Evolutionary conservation across 768 basidiomycete genomes (phyloP).

Genomic region (Tephrocybe sp.): DNA sequence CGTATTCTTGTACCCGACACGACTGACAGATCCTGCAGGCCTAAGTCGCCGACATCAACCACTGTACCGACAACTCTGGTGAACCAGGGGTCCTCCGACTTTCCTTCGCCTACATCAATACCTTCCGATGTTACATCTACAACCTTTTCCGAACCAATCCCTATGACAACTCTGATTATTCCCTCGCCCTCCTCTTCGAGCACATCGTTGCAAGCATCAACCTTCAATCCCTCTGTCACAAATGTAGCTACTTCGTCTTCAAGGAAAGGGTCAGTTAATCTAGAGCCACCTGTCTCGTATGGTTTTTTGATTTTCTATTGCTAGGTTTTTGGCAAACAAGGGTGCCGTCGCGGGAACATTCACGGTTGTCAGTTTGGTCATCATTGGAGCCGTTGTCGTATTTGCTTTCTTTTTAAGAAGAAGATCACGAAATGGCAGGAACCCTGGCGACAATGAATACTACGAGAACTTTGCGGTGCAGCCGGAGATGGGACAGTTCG

Average conservation of each 20-base stretch:
- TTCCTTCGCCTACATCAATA: background rate
- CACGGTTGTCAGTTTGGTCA: conserved; percentile 27
- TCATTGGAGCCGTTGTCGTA: conserved; percentile 23
- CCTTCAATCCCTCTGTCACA: conserved; percentile 2
- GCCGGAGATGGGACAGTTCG: conserved; percentile 8
- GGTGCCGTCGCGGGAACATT: conserved; percentile 37
- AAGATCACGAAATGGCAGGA: conserved; percentile 21
- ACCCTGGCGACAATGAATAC: conserved; percentile 23
- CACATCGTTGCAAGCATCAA: conserved; percentile 1
- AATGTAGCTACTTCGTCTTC: conserved; percentile 7
- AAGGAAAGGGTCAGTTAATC: conserved; percentile 16
- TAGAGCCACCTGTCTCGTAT: no score
- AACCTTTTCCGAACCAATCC: background rate
- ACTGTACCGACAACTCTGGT: background rate
- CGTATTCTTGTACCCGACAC: background rate
- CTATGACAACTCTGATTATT: conserved; percentile 8
- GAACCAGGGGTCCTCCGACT: background rate
- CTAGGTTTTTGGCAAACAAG: conserved; percentile 38
- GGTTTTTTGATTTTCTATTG: conserved; percentile 8
- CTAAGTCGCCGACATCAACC: conserved; percentile 1
- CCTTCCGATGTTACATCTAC: background rate
- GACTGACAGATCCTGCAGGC: background rate
- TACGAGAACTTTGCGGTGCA: conserved; percentile 22
- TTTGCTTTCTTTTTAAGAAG: conserved; percentile 25
- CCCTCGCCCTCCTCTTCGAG: background rate